phyloP scores from a whole-genome alignment of 2,329 filamentous ascomycete species.

The Chaetomiaceae sp. region DNA sequence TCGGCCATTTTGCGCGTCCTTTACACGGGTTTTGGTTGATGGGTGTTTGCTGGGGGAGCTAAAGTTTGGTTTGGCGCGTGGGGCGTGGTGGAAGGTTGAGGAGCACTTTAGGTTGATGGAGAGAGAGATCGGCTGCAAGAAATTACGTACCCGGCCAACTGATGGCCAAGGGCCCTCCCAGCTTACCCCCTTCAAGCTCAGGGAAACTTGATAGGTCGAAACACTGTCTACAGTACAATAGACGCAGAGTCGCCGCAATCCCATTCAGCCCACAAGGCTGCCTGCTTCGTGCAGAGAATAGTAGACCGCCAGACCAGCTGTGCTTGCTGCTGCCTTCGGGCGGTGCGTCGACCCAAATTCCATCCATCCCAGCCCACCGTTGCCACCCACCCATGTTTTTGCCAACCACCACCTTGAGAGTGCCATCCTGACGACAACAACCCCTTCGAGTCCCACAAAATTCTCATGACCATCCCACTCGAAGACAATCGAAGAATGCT shows the following conservation, averaged over 20 bases:
- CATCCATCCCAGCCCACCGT: slow-evolving; percentile 10
- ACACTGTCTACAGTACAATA: slow-evolving; percentile 10
- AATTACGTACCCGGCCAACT: slow-evolving; percentile 27
- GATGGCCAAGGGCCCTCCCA: slow-evolving; percentile 19
- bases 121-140: slow-evolving; percentile 26
- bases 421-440: neutral
- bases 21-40: slow-evolving; percentile 18
- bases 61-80: slow-evolving; percentile 27
- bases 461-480: too few relatives aligned
- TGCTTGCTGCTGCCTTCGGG: neutral
- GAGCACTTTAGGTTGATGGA: slow-evolving; percentile 15
- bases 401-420: neutral
- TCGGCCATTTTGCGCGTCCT: slow-evolving; percentile 47
- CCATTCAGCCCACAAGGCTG: slow-evolving; percentile 14
- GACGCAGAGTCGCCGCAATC: slow-evolving; percentile 9
- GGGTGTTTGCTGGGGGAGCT: slow-evolving; percentile 16
- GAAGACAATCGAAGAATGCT: too few relatives aligned
- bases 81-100: slow-evolving; percentile 30
- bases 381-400: slow-evolving; percentile 5
- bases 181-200: slow-evolving; percentile 10
- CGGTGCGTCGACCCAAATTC: neutral
- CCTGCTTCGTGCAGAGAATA: neutral
- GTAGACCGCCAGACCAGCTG: neutral
- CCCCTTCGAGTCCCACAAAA: neutral
- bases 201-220: slow-evolving; percentile 26